Evolutionary conservation across 225 moss, liverwort and hornwort genomes (phyloP).

Genomic region (Asterella californica): DNA sequence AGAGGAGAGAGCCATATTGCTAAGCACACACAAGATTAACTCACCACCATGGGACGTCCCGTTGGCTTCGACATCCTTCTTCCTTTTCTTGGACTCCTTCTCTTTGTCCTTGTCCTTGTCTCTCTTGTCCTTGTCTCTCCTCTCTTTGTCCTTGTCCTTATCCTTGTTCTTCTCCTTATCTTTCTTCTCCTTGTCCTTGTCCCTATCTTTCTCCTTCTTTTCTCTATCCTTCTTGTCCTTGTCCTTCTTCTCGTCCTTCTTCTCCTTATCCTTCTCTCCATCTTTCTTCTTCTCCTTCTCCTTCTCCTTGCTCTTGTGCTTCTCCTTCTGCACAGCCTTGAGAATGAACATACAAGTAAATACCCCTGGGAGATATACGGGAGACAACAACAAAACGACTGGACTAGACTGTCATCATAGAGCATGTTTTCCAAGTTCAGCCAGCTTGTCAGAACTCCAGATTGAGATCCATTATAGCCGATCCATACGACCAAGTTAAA

Average conservation of each 20-base stretch:
- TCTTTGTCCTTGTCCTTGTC: conserved; percentile 37
- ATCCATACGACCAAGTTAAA: neutral
- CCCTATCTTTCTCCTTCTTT: conserved; percentile 33
- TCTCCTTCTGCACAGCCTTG: conserved; percentile 65
- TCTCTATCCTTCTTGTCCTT: conserved; percentile 31
- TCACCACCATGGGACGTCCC: conserved; percentile 87
- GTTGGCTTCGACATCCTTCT: conserved; percentile 89
- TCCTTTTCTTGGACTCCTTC: conserved; percentile 71
- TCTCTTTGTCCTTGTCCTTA: conserved; percentile 65
- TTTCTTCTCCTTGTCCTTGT: conserved; percentile 58
- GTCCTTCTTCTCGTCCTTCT: neutral
- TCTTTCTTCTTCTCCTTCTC: conserved; percentile 75
- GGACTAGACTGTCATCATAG: neutral
- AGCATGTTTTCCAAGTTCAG: neutral
- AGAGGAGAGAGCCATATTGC: conserved; percentile 8
- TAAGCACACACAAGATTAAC: neutral
- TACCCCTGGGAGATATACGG: neutral
- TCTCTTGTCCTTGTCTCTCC: conserved; percentile 37
- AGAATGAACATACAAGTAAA: neutral
- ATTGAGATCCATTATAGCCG: neutral
- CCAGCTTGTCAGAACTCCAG: neutral
- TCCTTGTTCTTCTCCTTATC: conserved; percentile 68
- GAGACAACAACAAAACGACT: neutral
- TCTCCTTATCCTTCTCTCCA: conserved; percentile 52
- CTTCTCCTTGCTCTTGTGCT: conserved; percentile 78